phyloP scores from a whole-genome alignment of 2,329 filamentous ascomycete genomes.

The Ceratocystis cacaofunesta region DNA sequence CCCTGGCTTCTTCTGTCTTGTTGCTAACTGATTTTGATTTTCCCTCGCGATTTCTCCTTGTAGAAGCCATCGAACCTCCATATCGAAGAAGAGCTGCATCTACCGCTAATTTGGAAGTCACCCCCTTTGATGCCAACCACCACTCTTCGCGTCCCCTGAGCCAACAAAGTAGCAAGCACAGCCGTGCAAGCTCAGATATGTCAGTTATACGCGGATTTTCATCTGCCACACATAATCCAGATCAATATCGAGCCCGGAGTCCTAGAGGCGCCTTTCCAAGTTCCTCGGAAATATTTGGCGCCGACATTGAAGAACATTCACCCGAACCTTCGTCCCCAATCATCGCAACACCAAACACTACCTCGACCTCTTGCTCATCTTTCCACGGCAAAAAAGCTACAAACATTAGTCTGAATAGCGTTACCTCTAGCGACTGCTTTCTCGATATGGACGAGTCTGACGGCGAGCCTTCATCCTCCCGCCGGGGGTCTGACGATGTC shows the following conservation, averaged over 20 bases:
- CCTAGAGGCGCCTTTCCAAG: constrained; percentile 31
- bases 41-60: constrained; percentile 14
- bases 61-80: constrained; percentile 20
- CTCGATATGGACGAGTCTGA: constrained; percentile 58
- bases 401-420: constrained; percentile 38
- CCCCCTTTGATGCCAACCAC: constrained; percentile 32
- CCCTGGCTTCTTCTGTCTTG: constrained; percentile 3
- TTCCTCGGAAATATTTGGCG: constrained; percentile 24
- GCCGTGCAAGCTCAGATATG: constrained; percentile 56
- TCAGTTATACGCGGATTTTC: constrained; percentile 42
- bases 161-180: constrained; percentile 46
- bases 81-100: constrained; percentile 44
- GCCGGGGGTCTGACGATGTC: constrained; percentile 48
- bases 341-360: background rate
- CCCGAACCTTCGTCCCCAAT: background rate
- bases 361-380: constrained; percentile 9
- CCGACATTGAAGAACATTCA: constrained; percentile 23
- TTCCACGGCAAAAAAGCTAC: constrained; percentile 25
- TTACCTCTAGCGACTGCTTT: constrained; percentile 37
- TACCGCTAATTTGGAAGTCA: constrained; percentile 42
- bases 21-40: constrained; percentile 13
- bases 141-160: constrained; percentile 35
- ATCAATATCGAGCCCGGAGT: constrained; percentile 28
- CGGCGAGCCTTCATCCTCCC: constrained; percentile 36
- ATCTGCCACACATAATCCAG: constrained; percentile 31